Evolutionary conservation across 2,329 filamentous ascomycete species (phyloP).

Genomic region (Septoria linicola): DNA sequence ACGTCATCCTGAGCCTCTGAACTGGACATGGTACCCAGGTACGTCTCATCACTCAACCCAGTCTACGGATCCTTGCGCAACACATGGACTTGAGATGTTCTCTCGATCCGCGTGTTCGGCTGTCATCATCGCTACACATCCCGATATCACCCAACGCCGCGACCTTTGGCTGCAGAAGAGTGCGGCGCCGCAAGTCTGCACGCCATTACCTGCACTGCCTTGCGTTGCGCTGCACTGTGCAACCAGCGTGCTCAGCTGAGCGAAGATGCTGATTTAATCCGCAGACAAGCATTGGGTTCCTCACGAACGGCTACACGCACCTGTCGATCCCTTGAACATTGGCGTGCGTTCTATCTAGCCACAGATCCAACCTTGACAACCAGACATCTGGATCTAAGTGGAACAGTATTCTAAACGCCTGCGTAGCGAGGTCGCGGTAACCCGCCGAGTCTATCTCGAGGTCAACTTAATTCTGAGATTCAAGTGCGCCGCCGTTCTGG

Average conservation of each 20-base stretch:
- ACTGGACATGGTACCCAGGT: slow-evolving; percentile 7
- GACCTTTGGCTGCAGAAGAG: too few relatives aligned
- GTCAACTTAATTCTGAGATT: too few relatives aligned
- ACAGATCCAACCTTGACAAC: too few relatives aligned
- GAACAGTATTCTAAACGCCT: too few relatives aligned
- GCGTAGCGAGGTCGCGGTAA: too few relatives aligned
- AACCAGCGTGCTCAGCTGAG: slow-evolving; percentile 10
- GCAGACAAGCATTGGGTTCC: slow-evolving; percentile 1
- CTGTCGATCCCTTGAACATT: too few relatives aligned
- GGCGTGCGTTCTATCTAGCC: too few relatives aligned
- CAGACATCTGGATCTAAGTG: too few relatives aligned
- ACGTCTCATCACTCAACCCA: not conserved
- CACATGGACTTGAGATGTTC: not conserved
- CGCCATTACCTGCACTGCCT: not conserved
- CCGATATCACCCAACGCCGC: slow-evolving; percentile 1
- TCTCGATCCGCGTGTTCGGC: not conserved
- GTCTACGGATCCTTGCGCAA: slow-evolving; percentile 6
- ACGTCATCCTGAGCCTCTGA: not conserved
- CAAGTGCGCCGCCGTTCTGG: too few relatives aligned
- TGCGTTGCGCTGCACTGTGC: slow-evolving; percentile 3
- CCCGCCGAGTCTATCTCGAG: too few relatives aligned
- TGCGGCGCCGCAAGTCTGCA: not conserved
- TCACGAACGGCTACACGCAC: not conserved
- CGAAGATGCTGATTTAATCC: slow-evolving; percentile 4
- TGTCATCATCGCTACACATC: not conserved